Conservation (phyloP, 2,329 filamentous ascomycete genomes). For the Fusarium zealandicum region DNA sequence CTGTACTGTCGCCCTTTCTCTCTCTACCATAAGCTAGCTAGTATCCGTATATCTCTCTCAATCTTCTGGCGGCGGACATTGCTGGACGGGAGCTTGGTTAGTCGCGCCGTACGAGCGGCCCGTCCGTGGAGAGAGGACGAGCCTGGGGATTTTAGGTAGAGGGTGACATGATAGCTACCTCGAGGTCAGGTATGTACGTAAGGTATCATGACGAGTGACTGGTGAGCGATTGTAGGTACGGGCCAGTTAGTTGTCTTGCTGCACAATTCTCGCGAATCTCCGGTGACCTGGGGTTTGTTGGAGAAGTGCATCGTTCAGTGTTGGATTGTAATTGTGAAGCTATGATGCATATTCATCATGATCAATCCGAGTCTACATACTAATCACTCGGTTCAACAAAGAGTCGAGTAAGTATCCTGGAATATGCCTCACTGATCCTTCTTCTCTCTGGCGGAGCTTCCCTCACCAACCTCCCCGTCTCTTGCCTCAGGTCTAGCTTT, state of each 20-base stretch:
- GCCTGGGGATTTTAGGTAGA: constrained; percentile 11
- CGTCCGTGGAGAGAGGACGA: constrained; percentile 29
- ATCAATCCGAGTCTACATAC: no score
- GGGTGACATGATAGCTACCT: constrained; percentile 30
- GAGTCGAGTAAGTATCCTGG: neutral
- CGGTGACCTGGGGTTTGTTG: no score
- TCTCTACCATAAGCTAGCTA: no score
- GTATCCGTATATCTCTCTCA: no score
- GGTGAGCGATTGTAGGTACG: constrained; percentile 31
- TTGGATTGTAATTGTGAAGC: no score
- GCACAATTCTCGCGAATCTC: constrained; percentile 4
- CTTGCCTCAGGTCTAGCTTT: neutral
- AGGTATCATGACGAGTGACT: constrained; percentile 3
- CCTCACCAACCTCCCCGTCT: constrained; percentile 5
- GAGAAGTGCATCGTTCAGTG: no score
- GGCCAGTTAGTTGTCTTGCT: neutral
- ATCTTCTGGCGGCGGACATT: constrained; percentile 1
- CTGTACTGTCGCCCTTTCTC: no score
- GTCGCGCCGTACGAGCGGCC: constrained; percentile 24
- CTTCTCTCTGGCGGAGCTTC: constrained; percentile 14
- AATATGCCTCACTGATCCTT: constrained; percentile 27
- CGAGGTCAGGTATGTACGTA: constrained; percentile 12
- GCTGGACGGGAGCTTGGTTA: neutral
- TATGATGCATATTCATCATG: no score
- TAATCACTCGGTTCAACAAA: constrained; percentile 1